These are phyloP conservation scores for Aphanomyces euteiches DNA, from an alignment of 352 stramenopile species.

Conservation along the genomic window DNA sequence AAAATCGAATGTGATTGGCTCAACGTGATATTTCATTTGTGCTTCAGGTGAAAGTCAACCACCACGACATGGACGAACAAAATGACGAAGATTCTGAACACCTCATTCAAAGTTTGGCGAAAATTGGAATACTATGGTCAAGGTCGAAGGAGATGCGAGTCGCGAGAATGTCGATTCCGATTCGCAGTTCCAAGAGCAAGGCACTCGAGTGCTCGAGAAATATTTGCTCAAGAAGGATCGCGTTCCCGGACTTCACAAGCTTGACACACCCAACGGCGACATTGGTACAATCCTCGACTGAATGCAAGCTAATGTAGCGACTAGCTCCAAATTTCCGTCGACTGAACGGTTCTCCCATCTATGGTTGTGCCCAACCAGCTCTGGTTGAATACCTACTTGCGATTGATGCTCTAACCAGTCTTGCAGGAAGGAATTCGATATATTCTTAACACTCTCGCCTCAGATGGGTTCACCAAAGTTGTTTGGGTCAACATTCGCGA, in stretches of 20 bases:
- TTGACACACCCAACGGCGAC: slow-evolving; percentile 57
- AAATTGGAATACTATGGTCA: too few species aligned
- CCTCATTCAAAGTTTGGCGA: too few species aligned
- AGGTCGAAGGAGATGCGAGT: not conserved
- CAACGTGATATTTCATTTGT: too few species aligned
- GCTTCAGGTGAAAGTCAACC: too few species aligned
- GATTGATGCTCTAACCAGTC: slow-evolving; percentile 14
- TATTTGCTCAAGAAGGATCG: slow-evolving; percentile 82
- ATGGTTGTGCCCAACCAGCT: slow-evolving; percentile 24
- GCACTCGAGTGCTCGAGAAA: slow-evolving; percentile 52
- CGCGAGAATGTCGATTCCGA: slow-evolving; percentile 8
- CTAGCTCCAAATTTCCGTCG: slow-evolving; percentile 26
- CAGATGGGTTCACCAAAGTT: slow-evolving; percentile 72
- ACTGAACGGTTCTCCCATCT: slow-evolving; percentile 20
- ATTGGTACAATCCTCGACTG: slow-evolving; percentile 30
- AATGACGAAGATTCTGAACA: too few species aligned
- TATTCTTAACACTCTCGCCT: slow-evolving; percentile 59
- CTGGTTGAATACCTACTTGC: slow-evolving; percentile 1
- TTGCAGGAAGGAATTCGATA: slow-evolving; percentile 65
- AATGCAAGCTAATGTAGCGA: too few species aligned
- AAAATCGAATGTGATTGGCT: too few species aligned
- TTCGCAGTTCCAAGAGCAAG: slow-evolving; percentile 9
- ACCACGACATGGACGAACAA: too few species aligned
- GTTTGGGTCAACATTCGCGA: slow-evolving; percentile 82
- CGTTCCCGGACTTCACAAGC: slow-evolving; percentile 70